Conservation (phyloP, 495 filamentous ascomycete genomes). For the Neurospora pannonica region DNA sequence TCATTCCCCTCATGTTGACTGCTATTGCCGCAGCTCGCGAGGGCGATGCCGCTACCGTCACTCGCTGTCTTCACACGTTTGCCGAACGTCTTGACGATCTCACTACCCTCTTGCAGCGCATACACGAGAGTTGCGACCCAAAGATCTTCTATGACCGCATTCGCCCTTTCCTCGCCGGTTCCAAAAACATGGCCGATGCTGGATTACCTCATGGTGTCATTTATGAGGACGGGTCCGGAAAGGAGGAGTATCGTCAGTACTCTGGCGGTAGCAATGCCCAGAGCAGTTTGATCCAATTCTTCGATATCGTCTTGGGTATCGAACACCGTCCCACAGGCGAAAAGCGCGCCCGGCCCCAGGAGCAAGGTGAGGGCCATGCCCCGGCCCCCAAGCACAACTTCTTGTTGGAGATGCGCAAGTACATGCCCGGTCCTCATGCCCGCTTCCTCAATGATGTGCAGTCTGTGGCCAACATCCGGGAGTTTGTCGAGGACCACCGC, state of each 20-base stretch:
- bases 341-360: constrained; percentile 33
- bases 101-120: constrained; percentile 59
- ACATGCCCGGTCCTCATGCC: constrained; percentile 92
- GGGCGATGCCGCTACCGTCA: constrained; percentile 61
- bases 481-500: constrained; percentile 61
- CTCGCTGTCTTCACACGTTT: constrained; percentile 61
- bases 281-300: constrained; percentile 93
- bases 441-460: constrained; percentile 77
- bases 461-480: constrained; percentile 76
- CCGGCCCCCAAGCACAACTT: constrained; percentile 70
- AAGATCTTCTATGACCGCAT: constrained; percentile 92
- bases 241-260: constrained; percentile 70
- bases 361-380: constrained; percentile 39
- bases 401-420: constrained; percentile 89
- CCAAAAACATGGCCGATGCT: constrained; percentile 94
- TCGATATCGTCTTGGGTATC: constrained; percentile 82
- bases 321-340: constrained; percentile 90
- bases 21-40: constrained; percentile 75
- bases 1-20: constrained; percentile 75
- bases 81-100: constrained; percentile 85
- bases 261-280: constrained; percentile 94
- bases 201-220: constrained; percentile 80
- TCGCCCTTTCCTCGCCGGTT: constrained; percentile 87
- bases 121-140: constrained; percentile 91
- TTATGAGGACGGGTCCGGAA: constrained; percentile 71